Evolutionary conservation across 352 stramenopile genomes (phyloP).

Genomic region (Stramenopiles sp.): DNA sequence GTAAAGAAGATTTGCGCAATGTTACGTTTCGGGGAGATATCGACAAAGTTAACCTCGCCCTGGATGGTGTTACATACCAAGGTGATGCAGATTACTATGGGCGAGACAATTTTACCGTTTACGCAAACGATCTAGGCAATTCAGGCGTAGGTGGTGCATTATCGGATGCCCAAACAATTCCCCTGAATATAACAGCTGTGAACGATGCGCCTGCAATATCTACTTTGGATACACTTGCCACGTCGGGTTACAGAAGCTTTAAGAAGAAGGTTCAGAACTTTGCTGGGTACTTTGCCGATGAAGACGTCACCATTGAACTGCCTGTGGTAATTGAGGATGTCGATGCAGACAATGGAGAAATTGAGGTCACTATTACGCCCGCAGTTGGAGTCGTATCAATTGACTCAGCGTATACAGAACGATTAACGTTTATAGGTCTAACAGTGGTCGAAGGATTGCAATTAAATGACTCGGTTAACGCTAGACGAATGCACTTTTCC

Average conservation of each 20-base stretch:
- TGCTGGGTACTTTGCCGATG: neutral
- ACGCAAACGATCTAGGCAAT: slow-evolving; percentile 17
- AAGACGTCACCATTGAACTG: neutral
- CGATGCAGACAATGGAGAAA: neutral
- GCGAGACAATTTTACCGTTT: slow-evolving; percentile 30
- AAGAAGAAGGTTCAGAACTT: neutral
- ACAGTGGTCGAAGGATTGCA: neutral
- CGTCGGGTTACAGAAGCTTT: neutral
- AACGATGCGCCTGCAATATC: neutral
- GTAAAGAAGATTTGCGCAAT: slow-evolving; percentile 19
- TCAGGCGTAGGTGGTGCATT: neutral
- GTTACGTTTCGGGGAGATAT: slow-evolving; percentile 33
- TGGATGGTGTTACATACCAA: slow-evolving; percentile 34
- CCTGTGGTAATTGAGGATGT: neutral
- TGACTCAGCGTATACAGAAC: neutral
- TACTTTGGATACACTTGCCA: neutral
- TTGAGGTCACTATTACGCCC: neutral
- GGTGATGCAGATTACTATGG: slow-evolving; percentile 37
- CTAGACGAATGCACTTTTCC: neutral
- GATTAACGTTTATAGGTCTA: neutral
- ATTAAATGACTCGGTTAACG: neutral
- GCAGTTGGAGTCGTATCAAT: neutral
- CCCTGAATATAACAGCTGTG: neutral
- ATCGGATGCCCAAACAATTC: neutral
- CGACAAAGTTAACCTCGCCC: slow-evolving; percentile 31